phyloP scores from a whole-genome alignment of 2,329 filamentous ascomycete genomes.

The Alternaria metachromatica region DNA sequence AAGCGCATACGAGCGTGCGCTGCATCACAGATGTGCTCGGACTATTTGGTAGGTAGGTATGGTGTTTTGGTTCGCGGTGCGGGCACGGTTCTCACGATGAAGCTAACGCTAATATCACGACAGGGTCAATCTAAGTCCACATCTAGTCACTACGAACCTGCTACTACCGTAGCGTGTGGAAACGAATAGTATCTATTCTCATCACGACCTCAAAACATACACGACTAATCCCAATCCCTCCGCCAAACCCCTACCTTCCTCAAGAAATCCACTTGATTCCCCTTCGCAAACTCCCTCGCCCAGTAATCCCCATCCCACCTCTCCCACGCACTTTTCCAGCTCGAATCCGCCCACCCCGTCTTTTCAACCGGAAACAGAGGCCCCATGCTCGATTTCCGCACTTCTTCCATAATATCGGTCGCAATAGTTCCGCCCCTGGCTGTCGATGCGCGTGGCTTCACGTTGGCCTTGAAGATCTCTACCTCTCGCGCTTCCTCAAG shows the following conservation, averaged over 20 bases:
- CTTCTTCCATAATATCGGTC: background rate
- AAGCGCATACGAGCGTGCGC: background rate
- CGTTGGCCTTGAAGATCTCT: background rate
- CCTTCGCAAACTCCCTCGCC: background rate
- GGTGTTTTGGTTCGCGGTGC: too few species aligned
- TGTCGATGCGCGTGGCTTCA: background rate
- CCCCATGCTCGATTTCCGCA: constrained; percentile 2
- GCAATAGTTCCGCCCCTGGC: background rate
- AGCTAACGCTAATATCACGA: too few species aligned
- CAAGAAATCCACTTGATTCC: background rate
- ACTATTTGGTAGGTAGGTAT: background rate
- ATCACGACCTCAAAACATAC: too few species aligned
- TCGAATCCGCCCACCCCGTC: background rate
- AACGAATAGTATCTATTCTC: too few species aligned
- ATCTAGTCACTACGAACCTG: too few species aligned
- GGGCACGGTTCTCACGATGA: too few species aligned
- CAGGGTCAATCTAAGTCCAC: too few species aligned
- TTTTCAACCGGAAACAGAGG: constrained; percentile 3
- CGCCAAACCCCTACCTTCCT: background rate
- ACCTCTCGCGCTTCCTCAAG: background rate
- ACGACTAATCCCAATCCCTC: background rate
- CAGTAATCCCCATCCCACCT: constrained; percentile 13
- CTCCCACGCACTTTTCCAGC: constrained; percentile 3
- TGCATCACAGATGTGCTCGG: background rate
- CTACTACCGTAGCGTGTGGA: too few species aligned